Evolutionary conservation across 768 basidiomycete genomes (phyloP), one percentile per base, ranked within the genome.

Genomic region (Myochromella boudieri): DNA sequence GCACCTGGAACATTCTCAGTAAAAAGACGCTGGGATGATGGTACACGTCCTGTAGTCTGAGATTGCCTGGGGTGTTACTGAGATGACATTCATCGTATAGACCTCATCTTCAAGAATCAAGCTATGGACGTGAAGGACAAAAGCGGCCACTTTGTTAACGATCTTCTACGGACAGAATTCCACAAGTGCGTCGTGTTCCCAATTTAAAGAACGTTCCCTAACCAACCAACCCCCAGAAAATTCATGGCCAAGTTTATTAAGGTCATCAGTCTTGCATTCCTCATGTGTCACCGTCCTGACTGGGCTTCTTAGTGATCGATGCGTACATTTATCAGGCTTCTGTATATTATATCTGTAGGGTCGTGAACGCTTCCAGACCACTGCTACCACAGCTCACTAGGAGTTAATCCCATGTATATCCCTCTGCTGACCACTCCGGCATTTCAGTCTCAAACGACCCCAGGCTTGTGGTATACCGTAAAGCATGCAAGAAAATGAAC

Each of bases 71-170:
- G 24, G 7, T 17, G 22, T n/a, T 26, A 21, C 42, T 49, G 18
- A 46, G 37, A 47, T 18, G 38, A 38, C 39, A 33, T 48, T 53
- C 51, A 31, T 40, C 18, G 53, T 60, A 25, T 58, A 93, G 93
- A 99, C 66, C 74, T 97, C 44, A 94, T 98, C 60, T 98, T 98
- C 82, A 98, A 97, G 73, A 97, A 98, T 65, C 97, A 99, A 67
- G 91, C 97, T 0, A 84, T 84, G 68, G 80, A 76, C 25, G 63
- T 75, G 37, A 77, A 71, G 47, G 78, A 84, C 44, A 84, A 84
- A 61, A 67, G 73, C 2, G 76, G 78, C 57, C 85, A 88, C 47
- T 98, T 98, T 61, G 93, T 98, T 52, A 98, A 99, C 62, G 97
- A 98, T 67, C 74, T 97, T 40, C 68, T 98, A 50, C 78, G 95